Base-by-base conservation (phyloP, 306 rosid genomes). In the Quillaja saponaria region DNA sequence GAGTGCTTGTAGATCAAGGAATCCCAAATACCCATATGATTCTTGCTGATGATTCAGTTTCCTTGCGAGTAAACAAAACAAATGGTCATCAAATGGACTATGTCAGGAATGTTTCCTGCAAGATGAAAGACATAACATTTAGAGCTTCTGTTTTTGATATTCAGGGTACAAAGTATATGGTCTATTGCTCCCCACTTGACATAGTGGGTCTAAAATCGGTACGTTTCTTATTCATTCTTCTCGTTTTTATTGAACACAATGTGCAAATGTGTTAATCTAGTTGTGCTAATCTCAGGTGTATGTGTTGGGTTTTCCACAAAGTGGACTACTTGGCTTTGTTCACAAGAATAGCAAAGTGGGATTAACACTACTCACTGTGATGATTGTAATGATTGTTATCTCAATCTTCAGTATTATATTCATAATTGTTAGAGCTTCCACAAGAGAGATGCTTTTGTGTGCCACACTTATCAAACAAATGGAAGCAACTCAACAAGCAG, bases 401-500 rank as follows among this genome's bases (percentile, higher is more conserved):
- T 69, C 80, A 18, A 11, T 80, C 7, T 19, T 72, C 12, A 55
- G 78, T 53, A 77, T 78, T 50, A 31, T 64, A 47, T 61, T 42
- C 41, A 25, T 64, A 58, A 69, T 60, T 17, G 33, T 28, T 1
- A 77, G 58, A 73, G 71, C 63, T 16, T 37, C 69, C n/a, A 76
- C 55, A 53, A 12, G 81, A 75, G 91, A 87, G 73, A 83, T 80
- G 88, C 71, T 69, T 47, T 71, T 85, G 67, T 69, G 87, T 42
- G 75, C 85, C 1, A 70, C 83, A 13, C 85, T 85, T 28, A 82
- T 86, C 45, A 81, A 80, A 66, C 91, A 91, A 50, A 76, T 63
- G 82, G 90, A 86, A 69, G 82, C 87, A 18, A 91, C 90, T 0
- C 77, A 81, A 56, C 90, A 83, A 61, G 96, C 97, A 3, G 95